Conservation (phyloP, 305 asterid species). For the Fraxinus baroniana region DNA sequence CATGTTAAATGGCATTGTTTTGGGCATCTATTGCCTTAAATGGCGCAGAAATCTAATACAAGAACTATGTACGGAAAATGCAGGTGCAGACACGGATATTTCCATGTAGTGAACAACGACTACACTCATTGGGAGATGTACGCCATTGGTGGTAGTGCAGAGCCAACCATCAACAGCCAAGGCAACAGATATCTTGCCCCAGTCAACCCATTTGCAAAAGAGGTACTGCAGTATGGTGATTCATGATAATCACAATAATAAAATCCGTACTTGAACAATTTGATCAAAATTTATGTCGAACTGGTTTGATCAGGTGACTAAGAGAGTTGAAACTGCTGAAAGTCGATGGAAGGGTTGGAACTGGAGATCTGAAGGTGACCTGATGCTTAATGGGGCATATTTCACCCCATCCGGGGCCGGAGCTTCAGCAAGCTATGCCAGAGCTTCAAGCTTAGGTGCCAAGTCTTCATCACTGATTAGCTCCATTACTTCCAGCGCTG, state of each 20-base stretch:
- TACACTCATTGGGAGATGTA: constrained; percentile 99
- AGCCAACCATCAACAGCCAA: constrained; percentile 95
- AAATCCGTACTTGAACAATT: neutral
- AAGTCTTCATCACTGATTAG: constrained; percentile 76
- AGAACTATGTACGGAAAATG: constrained; percentile 9
- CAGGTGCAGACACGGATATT: constrained; percentile 95
- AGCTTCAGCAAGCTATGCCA: constrained; percentile 79
- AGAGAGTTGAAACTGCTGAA: constrained; percentile 66
- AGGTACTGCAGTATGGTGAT: constrained; percentile 45
- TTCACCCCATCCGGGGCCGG: constrained; percentile 92
- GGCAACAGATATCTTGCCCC: constrained; percentile 95
- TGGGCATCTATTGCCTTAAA: neutral
- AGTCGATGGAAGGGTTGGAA: constrained; percentile 76
- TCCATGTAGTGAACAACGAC: constrained; percentile 98
- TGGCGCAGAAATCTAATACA: neutral
- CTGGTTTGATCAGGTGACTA: constrained; percentile 60
- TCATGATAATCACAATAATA: neutral
- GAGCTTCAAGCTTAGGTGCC: constrained; percentile 91
- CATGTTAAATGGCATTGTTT: neutral
- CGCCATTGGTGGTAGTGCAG: constrained; percentile 95
- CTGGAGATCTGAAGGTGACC: constrained; percentile 94
- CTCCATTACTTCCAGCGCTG: constrained; percentile 70
- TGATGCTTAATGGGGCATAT: constrained; percentile 90
- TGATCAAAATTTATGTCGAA: constrained; percentile 15
- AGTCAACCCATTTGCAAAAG: constrained; percentile 70